phyloP scores from a whole-genome alignment of 108 stramenopile genomes.

The Epithemia pelagica region DNA sequence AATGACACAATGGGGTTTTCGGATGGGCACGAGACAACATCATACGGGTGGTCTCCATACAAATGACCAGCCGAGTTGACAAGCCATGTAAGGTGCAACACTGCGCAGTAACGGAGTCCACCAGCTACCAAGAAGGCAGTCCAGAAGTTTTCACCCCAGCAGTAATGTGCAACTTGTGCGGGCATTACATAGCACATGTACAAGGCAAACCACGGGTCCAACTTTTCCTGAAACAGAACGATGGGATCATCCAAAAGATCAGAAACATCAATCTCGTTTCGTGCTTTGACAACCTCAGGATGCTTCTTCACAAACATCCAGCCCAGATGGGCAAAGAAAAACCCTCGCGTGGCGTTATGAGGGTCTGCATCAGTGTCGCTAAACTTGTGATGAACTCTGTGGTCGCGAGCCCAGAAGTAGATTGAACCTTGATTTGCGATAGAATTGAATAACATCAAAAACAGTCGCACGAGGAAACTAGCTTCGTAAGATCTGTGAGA shows the following conservation, averaged over 20 bases:
- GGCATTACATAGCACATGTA: conserved; percentile 99
- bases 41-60: conserved; percentile 98
- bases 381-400: conserved; percentile 99
- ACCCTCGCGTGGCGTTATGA: conserved; percentile 98
- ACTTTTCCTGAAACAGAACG: conserved; percentile 87
- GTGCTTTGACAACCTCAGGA: conserved; percentile 90
- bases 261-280: conserved; percentile 87
- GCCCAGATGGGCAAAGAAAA: conserved; percentile 99
- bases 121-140: conserved; percentile 96
- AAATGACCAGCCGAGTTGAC: conserved; percentile 99
- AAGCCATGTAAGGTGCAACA: conserved; percentile 97
- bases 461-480: conserved; percentile 62
- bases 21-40: conserved; percentile 88
- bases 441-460: conserved; percentile 96
- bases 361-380: conserved; percentile 97
- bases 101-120: conserved; percentile 84
- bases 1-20: conserved; percentile 96
- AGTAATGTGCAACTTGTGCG: conserved; percentile 76
- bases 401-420: conserved; percentile 96
- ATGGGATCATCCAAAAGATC: conserved; percentile 90
- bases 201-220: conserved; percentile 96
- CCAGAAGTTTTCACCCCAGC: conserved; percentile 97
- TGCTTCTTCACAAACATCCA: conserved; percentile 99
- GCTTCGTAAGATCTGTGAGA: conserved; percentile 96
- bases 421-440: conserved; percentile 99